phyloP scores from a whole-genome alignment of 1,284 basidiomycete species.

The Lentinula novae-zelandiae region DNA sequence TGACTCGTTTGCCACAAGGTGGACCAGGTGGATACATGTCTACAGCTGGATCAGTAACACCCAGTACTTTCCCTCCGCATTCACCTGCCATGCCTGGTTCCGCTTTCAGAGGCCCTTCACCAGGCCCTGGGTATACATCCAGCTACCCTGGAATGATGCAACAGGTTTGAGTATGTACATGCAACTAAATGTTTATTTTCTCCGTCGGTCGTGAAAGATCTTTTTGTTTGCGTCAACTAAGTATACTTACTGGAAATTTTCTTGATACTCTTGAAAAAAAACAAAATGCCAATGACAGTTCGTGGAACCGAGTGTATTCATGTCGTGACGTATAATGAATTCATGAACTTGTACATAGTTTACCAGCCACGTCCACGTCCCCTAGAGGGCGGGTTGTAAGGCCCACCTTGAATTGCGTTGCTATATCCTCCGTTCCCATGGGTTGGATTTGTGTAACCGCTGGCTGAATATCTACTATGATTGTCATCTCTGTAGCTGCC shows the following conservation, averaged over 20 bases:
- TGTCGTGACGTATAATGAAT: background rate
- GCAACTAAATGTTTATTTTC: too few species aligned
- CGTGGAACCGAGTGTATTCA: background rate
- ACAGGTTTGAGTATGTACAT: background rate
- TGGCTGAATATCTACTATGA: constrained; percentile 20
- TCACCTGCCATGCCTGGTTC: background rate
- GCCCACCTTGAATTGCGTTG: constrained; percentile 23
- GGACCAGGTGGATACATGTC: constrained; percentile 14
- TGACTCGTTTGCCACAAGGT: constrained; percentile 45
- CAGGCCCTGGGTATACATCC: background rate
- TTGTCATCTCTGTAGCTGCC: constrained; percentile 8
- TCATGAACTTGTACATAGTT: background rate
- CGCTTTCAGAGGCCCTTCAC: constrained; percentile 1
- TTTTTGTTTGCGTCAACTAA: too few species aligned
- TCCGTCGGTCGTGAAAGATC: too few species aligned
- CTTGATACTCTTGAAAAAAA: too few species aligned
- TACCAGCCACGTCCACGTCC: constrained; percentile 17
- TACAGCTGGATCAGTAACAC: background rate
- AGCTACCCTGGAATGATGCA: constrained; percentile 7
- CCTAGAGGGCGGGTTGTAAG: constrained; percentile 12
- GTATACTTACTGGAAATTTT: too few species aligned
- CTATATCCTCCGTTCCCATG: constrained; percentile 12
- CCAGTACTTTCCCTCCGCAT: background rate
- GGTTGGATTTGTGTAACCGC: constrained; percentile 2
- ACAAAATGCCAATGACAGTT: too few species aligned